Percentiles rank a stretch among this genome's conserved stretches.
Conservation (phyloP, 805 yeast genomes). For the Yamadazyma nakazawae region DNA sequence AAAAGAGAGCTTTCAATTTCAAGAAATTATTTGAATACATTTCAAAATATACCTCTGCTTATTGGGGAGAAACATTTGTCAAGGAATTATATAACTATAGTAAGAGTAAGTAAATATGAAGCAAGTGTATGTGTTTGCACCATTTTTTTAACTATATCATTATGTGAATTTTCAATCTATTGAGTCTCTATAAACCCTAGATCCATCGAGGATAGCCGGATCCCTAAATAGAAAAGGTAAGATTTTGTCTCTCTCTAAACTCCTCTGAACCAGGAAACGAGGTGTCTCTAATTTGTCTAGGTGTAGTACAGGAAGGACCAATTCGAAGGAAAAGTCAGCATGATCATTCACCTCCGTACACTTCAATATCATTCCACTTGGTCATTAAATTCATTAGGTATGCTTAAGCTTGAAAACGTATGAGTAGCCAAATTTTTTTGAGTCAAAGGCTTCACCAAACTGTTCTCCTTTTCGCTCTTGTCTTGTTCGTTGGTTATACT, state of each 20-base stretch:
- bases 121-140: no score
- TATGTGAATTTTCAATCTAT: no score
- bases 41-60: conserved; percentile 89
- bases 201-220: no score
- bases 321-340: no score
- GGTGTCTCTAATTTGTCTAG: no score
- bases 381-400: conserved; percentile 16
- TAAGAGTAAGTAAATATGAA: conserved; percentile 1
- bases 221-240: no score
- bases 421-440: conserved; percentile 28
- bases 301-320: no score
- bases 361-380: conserved; percentile 15
- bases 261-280: no score
- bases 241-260: no score
- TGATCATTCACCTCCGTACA: neutral
- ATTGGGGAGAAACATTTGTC: conserved; percentile 97
- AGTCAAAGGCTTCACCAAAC: conserved; percentile 22
- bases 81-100: conserved; percentile 61
- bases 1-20: conserved; percentile 75
- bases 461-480: conserved; percentile 17
- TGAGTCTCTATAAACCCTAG: no score
- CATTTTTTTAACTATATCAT: no score
- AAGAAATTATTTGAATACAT: conserved; percentile 82
- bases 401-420: conserved; percentile 16
- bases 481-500: conserved; percentile 12